Conservation (phyloP, 371 early-diverging fungal species). For the Syncephalastrum contaminatum region DNA sequence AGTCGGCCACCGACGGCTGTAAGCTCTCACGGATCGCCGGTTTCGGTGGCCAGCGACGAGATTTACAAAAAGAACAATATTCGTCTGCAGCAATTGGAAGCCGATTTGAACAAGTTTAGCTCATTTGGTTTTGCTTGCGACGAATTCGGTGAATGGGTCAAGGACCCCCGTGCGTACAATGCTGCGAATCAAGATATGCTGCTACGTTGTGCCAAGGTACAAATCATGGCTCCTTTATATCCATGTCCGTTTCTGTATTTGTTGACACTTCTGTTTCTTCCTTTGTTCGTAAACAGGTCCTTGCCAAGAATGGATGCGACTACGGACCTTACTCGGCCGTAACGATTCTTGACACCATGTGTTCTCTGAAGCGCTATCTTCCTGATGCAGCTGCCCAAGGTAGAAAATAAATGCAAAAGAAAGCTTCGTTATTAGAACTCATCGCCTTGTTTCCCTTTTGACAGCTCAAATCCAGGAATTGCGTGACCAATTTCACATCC, state of each 20-base stretch:
- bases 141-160: slow-evolving; percentile 34
- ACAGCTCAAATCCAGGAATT: too few relatives aligned
- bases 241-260: neutral
- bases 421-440: too few relatives aligned
- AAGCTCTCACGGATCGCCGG: too few relatives aligned
- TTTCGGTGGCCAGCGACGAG: too few relatives aligned
- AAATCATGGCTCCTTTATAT: too few relatives aligned
- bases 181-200: slow-evolving; percentile 24
- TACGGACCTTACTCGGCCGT: slow-evolving; percentile 34
- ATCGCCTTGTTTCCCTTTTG: too few relatives aligned
- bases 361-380: slow-evolving; percentile 7
- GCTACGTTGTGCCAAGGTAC: slow-evolving; percentile 27
- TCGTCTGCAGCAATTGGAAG: slow-evolving; percentile 23
- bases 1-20: too few relatives aligned
- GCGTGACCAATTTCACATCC: too few relatives aligned
- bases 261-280: neutral
- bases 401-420: slow-evolving; percentile 9
- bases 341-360: slow-evolving; percentile 22
- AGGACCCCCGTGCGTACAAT: slow-evolving; percentile 35
- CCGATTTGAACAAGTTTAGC: slow-evolving; percentile 22
- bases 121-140: slow-evolving; percentile 42
- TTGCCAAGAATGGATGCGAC: slow-evolving; percentile 13
- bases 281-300: slow-evolving; percentile 11
- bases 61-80: slow-evolving; percentile 24
- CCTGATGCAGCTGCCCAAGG: slow-evolving; percentile 12